Evolutionary conservation across 176 grass and related monocot genomes (phyloP).

Genomic region (Phyllostachys edulis): DNA sequence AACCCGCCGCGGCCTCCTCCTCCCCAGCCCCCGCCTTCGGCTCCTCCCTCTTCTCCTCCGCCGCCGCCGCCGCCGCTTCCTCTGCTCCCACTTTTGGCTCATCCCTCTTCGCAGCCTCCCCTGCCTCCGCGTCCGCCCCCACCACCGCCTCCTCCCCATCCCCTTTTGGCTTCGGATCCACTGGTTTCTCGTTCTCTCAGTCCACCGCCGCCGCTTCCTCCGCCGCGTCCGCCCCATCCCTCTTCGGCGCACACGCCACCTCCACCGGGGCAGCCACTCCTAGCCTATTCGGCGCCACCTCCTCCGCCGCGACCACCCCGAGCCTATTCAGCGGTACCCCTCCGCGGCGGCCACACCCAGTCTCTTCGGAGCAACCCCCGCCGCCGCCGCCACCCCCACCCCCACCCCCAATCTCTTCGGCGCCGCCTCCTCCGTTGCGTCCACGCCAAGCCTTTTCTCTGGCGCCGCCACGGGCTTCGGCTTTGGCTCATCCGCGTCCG

Average conservation of each 20-base stretch:
- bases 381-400: slow-evolving; percentile 38
- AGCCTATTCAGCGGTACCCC: background rate
- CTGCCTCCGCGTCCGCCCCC: slow-evolving; percentile 36
- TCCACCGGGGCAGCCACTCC: slow-evolving; percentile 29
- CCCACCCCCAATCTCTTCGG: slow-evolving; percentile 29
- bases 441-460: slow-evolving; percentile 46
- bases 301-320: slow-evolving; percentile 8
- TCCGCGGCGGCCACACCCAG: background rate
- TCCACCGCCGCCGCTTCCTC: slow-evolving; percentile 26
- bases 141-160: slow-evolving; percentile 36
- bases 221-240: slow-evolving; percentile 9
- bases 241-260: slow-evolving; percentile 30
- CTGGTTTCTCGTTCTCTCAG: slow-evolving; percentile 30
- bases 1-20: slow-evolving; percentile 37
- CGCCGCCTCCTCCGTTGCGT: slow-evolving; percentile 26
- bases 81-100: slow-evolving; percentile 35
- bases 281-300: slow-evolving; percentile 32
- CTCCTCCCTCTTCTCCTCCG: slow-evolving; percentile 28
- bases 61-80: background rate
- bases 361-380: slow-evolving; percentile 29
- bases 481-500: slow-evolving; percentile 42
- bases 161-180: slow-evolving; percentile 46
- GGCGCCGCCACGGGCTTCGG: slow-evolving; percentile 37
- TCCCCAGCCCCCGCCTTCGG: slow-evolving; percentile 36
- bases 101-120: slow-evolving; percentile 34